Conservation (phyloP, 768 basidiomycete genomes). For the Crassisporium funariophilum region DNA sequence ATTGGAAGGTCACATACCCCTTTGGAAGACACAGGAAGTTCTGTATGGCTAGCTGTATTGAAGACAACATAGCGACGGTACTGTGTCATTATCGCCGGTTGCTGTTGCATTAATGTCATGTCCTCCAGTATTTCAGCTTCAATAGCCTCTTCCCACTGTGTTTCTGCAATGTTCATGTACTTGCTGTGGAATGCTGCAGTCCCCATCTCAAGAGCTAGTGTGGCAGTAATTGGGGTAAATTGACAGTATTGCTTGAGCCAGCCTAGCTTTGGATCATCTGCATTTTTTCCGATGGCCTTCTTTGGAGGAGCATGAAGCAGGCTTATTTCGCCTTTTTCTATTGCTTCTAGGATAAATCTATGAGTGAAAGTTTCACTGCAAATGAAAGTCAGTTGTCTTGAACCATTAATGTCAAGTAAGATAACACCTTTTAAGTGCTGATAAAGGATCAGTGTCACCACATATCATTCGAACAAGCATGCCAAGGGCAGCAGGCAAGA, state of each 20-base stretch:
- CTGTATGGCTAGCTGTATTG: constrained; percentile 37
- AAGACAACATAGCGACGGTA: constrained; percentile 72
- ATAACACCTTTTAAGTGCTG: constrained; percentile 42
- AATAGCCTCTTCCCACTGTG: constrained; percentile 38
- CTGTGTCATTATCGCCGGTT: constrained; percentile 60
- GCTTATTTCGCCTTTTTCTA: constrained; percentile 60
- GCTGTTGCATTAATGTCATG: constrained; percentile 55
- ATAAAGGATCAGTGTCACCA: constrained; percentile 41
- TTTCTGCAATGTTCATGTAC: constrained; percentile 13
- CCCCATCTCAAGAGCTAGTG: constrained; percentile 46
- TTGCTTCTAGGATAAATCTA: constrained; percentile 44
- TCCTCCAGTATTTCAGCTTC: constrained; percentile 51
- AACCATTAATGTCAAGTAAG: neutral
- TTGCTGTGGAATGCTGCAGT: constrained; percentile 39
- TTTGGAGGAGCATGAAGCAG: constrained; percentile 52
- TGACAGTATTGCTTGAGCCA: constrained; percentile 45
- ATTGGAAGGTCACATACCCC: constrained; percentile 46
- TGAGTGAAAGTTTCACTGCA: constrained; percentile 40
- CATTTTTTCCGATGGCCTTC: constrained; percentile 20
- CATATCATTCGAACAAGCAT: constrained; percentile 46
- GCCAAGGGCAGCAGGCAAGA: constrained; percentile 66
- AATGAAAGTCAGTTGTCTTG: constrained; percentile 20
- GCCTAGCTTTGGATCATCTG: constrained; percentile 18
- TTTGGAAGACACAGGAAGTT: constrained; percentile 21
- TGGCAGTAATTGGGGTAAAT: constrained; percentile 32